Evolutionary conservation across 441 rosid genomes (phyloP).

Genomic region (Adansonia gregorii): DNA sequence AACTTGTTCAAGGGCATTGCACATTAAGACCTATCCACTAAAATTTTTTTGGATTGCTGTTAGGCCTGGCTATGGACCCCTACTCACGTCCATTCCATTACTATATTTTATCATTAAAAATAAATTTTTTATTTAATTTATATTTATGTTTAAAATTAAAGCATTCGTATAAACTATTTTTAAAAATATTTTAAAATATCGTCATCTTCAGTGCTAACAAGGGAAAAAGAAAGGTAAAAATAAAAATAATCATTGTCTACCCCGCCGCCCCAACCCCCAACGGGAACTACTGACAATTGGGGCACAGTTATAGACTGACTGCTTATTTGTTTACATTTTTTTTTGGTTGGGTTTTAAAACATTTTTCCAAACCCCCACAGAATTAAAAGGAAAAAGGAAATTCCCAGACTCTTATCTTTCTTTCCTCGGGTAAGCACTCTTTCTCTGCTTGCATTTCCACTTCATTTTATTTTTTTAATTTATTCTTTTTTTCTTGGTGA

Average conservation of each 20-base stretch:
- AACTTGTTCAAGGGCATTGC: too few relatives aligned
- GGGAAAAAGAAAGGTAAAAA: background rate
- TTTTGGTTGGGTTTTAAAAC: conserved; percentile 13
- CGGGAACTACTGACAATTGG: background rate
- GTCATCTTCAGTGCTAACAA: background rate
- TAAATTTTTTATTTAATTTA: too few relatives aligned
- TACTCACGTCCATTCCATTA: too few relatives aligned
- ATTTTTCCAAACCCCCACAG: background rate
- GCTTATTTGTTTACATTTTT: background rate
- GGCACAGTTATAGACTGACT: background rate
- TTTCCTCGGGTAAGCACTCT: background rate
- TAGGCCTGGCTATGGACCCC: too few relatives aligned
- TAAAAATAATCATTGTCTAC: background rate
- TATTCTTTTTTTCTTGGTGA: background rate
- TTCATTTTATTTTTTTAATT: background rate
- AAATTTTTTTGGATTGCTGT: too few relatives aligned
- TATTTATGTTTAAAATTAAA: too few relatives aligned
- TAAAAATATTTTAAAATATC: too few relatives aligned
- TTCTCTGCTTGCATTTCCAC: background rate
- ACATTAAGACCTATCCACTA: too few relatives aligned
- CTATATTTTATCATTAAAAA: too few relatives aligned
- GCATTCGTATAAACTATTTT: too few relatives aligned
- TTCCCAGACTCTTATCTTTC: background rate
- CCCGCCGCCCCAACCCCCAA: background rate
- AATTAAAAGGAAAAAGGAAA: background rate